Conservation (phyloP, 1,284 basidiomycete genomes). For the Ustilago curta region DNA sequence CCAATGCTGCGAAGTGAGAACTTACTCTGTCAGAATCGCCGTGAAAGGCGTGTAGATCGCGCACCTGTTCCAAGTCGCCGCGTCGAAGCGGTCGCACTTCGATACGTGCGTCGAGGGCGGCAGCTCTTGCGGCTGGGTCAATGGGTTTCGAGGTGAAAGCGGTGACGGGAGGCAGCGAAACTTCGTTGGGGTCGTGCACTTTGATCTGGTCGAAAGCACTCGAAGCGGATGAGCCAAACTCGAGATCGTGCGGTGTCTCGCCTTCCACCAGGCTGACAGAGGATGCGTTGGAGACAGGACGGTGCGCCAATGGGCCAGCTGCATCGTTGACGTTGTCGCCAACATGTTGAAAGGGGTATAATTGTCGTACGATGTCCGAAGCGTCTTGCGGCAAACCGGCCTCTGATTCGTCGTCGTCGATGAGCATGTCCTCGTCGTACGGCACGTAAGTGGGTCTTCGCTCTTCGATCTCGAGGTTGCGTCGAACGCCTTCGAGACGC, state of each 20-base stretch:
- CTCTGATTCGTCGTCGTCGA: slow-evolving; percentile 29
- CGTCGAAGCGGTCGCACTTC: slow-evolving; percentile 56
- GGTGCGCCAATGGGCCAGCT: slow-evolving; percentile 32
- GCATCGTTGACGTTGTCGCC: not conserved
- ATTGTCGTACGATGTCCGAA: slow-evolving; percentile 27
- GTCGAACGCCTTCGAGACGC: slow-evolving; percentile 55
- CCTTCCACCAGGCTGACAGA: slow-evolving; percentile 47
- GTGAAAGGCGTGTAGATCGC: slow-evolving; percentile 62
- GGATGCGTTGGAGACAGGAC: slow-evolving; percentile 52
- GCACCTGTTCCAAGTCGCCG: slow-evolving; percentile 63
- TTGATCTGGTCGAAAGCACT: slow-evolving; percentile 23
- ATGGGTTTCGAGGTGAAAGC: slow-evolving; percentile 20
- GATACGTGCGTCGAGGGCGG: slow-evolving; percentile 59
- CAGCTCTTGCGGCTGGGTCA: slow-evolving; percentile 51
- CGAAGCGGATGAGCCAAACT: slow-evolving; percentile 28
- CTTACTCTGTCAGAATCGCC: slow-evolving; percentile 65
- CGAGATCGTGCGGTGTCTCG: slow-evolving; percentile 50
- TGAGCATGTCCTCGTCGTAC: slow-evolving; percentile 50
- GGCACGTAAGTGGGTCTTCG: slow-evolving; percentile 44
- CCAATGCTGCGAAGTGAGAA: slow-evolving; percentile 20
- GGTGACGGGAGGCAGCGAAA: slow-evolving; percentile 24
- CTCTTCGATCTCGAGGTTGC: slow-evolving; percentile 61
- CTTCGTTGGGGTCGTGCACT: slow-evolving; percentile 26
- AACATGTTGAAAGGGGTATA: slow-evolving; percentile 41
- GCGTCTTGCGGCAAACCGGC: slow-evolving; percentile 23